Evolutionary conservation across 1,284 basidiomycete genomes (phyloP).

Genomic region (Ceratobasidium papillatum): DNA sequence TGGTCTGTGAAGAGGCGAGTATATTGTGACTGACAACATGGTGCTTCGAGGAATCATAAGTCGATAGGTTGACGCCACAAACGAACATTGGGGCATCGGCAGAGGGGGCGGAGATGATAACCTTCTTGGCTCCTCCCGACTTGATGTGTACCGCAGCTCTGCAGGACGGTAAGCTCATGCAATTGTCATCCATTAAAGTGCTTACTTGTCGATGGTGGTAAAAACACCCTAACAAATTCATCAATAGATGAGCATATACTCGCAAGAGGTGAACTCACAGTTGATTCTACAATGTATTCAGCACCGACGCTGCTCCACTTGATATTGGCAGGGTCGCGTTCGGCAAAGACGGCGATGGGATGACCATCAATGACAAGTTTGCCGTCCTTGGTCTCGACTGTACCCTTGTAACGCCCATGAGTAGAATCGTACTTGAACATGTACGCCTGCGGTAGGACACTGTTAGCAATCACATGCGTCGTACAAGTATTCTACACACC

Average conservation of each 20-base stretch:
- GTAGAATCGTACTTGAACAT: slow-evolving; percentile 99
- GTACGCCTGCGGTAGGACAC: slow-evolving; percentile 71
- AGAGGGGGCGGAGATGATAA: slow-evolving; percentile 99
- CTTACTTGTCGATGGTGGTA: slow-evolving; percentile 88
- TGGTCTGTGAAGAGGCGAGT: slow-evolving; percentile 37
- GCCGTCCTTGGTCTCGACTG: slow-evolving; percentile 84
- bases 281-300: slow-evolving; percentile 96
- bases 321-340: slow-evolving; percentile 90
- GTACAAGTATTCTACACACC: slow-evolving; percentile 57
- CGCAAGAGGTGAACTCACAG: slow-evolving; percentile 59
- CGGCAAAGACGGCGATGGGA: slow-evolving; percentile 80
- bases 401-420: slow-evolving; percentile 94
- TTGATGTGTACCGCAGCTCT: slow-evolving; percentile 95
- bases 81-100: slow-evolving; percentile 99
- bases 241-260: slow-evolving; percentile 9
- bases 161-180: slow-evolving; percentile 38
- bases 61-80: slow-evolving; percentile 94
- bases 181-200: slow-evolving; percentile 38
- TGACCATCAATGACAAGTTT: slow-evolving; percentile 91
- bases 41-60: slow-evolving; percentile 87
- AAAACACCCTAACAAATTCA: slow-evolving; percentile 79
- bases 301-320: slow-evolving; percentile 85
- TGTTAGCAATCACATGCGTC: neutral
- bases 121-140: slow-evolving; percentile 97
- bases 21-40: slow-evolving; percentile 69